Percentiles rank a stretch among this genome's conserved stretches.
phyloP scores from a whole-genome alignment of 192 early-diverging fungal species.

The Endogone sp. region DNA sequence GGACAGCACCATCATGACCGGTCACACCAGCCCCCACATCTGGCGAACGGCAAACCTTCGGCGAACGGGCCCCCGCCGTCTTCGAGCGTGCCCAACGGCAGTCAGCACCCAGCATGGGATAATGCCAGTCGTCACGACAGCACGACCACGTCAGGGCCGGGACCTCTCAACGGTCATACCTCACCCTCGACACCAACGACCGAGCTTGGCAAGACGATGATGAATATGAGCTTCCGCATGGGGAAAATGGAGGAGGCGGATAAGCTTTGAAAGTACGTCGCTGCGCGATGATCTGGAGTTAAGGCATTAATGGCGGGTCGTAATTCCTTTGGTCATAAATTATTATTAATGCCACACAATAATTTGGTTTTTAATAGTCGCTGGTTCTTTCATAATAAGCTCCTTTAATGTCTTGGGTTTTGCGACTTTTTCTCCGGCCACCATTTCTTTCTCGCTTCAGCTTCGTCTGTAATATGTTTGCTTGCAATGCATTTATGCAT shows the following conservation, averaged over 20 bases:
- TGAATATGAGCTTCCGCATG: conserved; percentile 21
- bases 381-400: not conserved
- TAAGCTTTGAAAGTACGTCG: conserved; percentile 6
- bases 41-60: conserved; percentile 28
- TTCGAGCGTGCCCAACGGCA: conserved; percentile 12
- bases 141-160: conserved; percentile 18
- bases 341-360: not conserved
- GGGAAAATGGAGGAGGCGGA: conserved; percentile 22
- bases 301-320: not conserved
- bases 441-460: not conserved
- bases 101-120: conserved; percentile 15
- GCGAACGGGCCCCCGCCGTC: conserved; percentile 21
- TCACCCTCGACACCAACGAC: conserved; percentile 14
- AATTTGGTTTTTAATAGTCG: not conserved
- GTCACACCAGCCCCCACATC: not conserved
- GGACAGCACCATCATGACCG: conserved; percentile 29
- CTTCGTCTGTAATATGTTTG: not conserved
- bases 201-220: conserved; percentile 19
- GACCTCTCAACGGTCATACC: not conserved
- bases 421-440: too few species aligned
- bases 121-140: conserved; percentile 24
- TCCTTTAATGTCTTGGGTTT: not conserved
- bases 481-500: not conserved
- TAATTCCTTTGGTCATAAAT: not conserved
- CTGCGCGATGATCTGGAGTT: not conserved